Conservation (phyloP, 371 early-diverging fungal species). For the Lichtheimia ramosa region DNA sequence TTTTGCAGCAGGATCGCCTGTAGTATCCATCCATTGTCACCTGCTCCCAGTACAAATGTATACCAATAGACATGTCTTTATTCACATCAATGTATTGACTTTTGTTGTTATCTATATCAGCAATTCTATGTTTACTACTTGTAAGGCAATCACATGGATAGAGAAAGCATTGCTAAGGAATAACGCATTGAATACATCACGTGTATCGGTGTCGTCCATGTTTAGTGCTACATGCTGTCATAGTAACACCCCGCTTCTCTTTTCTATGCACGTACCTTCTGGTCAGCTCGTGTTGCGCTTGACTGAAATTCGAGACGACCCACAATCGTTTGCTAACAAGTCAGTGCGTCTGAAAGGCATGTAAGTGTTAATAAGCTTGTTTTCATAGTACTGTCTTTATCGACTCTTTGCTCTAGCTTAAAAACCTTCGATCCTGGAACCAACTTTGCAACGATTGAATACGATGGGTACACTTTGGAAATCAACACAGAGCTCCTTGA, state of each 20-base stretch:
- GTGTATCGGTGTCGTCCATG: no score
- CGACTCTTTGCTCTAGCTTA: neutral
- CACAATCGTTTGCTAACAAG: conserved; percentile 1
- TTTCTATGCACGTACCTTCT: conserved; percentile 1
- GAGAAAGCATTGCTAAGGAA: no score
- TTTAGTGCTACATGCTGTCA: no score
- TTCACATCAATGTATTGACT: no score
- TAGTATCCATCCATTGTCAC: no score
- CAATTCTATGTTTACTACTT: no score
- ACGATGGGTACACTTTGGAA: neutral
- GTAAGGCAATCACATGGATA: no score
- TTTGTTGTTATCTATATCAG: no score
- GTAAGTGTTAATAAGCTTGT: conserved; percentile 5
- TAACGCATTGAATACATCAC: no score
- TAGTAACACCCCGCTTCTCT: neutral
- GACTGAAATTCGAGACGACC: conserved; percentile 5
- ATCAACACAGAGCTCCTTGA: conserved; percentile 4
- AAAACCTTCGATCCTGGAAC: conserved; percentile 1
- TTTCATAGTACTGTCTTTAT: neutral
- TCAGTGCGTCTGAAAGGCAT: conserved; percentile 11
- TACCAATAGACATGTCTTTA: no score
- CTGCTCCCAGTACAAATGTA: no score
- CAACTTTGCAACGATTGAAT: conserved; percentile 13
- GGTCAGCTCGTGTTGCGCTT: conserved; percentile 7
- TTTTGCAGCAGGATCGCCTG: no score